Evolutionary conservation across 2,329 filamentous ascomycete genomes (phyloP).

Genomic region (Ophiobolus disseminans): DNA sequence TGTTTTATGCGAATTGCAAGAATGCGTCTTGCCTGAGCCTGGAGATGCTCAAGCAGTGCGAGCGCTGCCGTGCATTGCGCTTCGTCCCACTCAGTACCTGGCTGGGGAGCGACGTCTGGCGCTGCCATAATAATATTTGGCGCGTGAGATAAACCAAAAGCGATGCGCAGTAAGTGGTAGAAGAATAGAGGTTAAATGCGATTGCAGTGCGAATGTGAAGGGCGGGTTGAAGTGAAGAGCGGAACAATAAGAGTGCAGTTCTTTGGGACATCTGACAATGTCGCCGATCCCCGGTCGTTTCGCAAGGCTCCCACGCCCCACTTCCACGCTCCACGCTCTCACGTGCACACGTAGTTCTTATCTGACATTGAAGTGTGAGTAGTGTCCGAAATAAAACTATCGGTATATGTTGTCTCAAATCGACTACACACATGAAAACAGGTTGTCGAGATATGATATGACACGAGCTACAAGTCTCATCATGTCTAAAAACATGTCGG

Average conservation of each 20-base stretch:
- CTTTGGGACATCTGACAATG: too few relatives aligned
- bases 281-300: too few relatives aligned
- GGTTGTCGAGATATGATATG: not conserved
- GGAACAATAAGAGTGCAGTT: too few relatives aligned
- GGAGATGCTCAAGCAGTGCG: slow-evolving; percentile 53
- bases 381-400: too few relatives aligned
- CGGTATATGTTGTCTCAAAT: too few relatives aligned
- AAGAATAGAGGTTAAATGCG: not conserved
- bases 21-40: slow-evolving; percentile 48
- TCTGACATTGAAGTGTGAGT: too few relatives aligned
- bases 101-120: slow-evolving; percentile 18
- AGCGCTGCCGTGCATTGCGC: slow-evolving; percentile 52
- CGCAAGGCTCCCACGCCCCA: too few relatives aligned
- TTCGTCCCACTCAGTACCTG: slow-evolving; percentile 47
- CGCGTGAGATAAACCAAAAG: not conserved
- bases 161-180: not conserved
- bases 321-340: too few relatives aligned
- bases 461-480: too few relatives aligned
- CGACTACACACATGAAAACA: not conserved
- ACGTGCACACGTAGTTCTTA: slow-evolving; percentile 23
- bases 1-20: not conserved
- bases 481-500: too few relatives aligned
- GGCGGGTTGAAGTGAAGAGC: slow-evolving; percentile 5
- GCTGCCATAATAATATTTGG: slow-evolving; percentile 22
- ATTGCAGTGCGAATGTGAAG: slow-evolving; percentile 11